phyloP scores from a whole-genome alignment of 148 eudicot species.

The Mesembryanthemum crystallinum region DNA sequence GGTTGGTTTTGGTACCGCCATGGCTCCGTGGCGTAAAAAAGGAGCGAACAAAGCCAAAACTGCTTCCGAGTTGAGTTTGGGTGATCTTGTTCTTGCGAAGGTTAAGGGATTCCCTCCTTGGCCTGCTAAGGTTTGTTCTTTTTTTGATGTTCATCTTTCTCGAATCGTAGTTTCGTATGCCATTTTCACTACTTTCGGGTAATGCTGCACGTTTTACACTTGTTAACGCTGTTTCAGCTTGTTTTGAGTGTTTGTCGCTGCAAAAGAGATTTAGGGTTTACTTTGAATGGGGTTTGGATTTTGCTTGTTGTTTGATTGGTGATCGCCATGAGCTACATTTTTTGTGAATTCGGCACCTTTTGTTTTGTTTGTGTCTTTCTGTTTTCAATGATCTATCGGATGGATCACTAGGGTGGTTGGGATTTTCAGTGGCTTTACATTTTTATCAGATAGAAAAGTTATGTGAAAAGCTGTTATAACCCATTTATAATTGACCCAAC shows the following conservation, averaged over 20 bases:
- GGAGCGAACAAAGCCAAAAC: slow-evolving; percentile 60
- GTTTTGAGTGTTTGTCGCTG: not conserved
- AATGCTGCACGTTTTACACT: not conserved
- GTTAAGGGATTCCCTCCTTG: slow-evolving; percentile 93
- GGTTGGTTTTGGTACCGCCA: slow-evolving; percentile 23
- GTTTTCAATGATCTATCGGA: not conserved
- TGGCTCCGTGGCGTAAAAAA: slow-evolving; percentile 84
- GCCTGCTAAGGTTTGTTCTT: slow-evolving; percentile 79
- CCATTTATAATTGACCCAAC: no score
- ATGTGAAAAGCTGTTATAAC: not conserved
- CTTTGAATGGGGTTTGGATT: not conserved
- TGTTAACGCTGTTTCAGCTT: not conserved
- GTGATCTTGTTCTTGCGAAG: slow-evolving; percentile 98
- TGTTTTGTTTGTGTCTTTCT: not conserved
- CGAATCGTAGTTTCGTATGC: not conserved
- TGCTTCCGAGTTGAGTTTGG: slow-evolving; percentile 52
- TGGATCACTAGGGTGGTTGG: slow-evolving; percentile 8
- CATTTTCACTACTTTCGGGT: not conserved
- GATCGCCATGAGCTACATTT: slow-evolving; percentile 3
- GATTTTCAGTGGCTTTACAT: not conserved
- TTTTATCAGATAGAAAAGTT: not conserved
- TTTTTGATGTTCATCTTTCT: not conserved
- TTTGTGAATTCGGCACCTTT: not conserved
- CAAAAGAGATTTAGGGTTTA: slow-evolving; percentile 7
- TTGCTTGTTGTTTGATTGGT: not conserved